Base-by-base conservation (phyloP, 2,329 filamentous ascomycete species). In the Penicillium aurantiogriseum region DNA sequence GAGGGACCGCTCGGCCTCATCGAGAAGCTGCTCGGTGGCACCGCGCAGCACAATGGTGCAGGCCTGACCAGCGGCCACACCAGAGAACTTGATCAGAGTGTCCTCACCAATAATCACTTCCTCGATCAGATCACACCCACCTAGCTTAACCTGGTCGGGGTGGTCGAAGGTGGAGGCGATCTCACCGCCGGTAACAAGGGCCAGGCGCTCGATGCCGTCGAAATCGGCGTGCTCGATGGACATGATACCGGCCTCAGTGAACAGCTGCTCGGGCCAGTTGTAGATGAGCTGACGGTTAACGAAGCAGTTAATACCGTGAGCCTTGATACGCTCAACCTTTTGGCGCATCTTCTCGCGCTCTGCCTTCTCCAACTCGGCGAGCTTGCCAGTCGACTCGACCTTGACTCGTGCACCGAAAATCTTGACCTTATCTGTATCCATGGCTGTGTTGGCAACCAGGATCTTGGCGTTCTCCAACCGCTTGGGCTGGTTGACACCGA, bases 351-450 rank as follows among this genome's bases (percentile, higher is more conserved):
- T 97, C 70, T 99, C 94, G 70, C 91, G 89, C 81, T 97, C 94
- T 6, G 94, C 94, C 84, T 95, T 96, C 78, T 99, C 94, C 54
- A 99, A 83, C 71, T 99, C 94, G n/a, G 94, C 94, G 49, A 99
- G 85, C 83, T 97, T 97, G 75, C 91, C 91, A 3, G 94, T 99
- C 33, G 91, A 93, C 67, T 91, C 90, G 59, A 99, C 94, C 84
- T 97, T 97, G 70, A 99, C 91, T 58, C 93, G 87, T 17, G 94
- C 94, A 63, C 94, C 94, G 70, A 99, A 99, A 70, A 99, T 97
- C 85, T 99, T 99, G 81, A 99, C 91, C 83, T 99, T 99, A 80
- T 99, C 94, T 36, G 94, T 99, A 78, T 99, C 94, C 94, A 99
- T 99, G 13, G 92, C 90, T 10, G 94, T 99, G 80, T 99, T 99